Percentiles rank a stretch among this genome's conserved stretches.
phyloP scores from a whole-genome alignment of 257 asterid species.

The Primulina huaijiensis region DNA sequence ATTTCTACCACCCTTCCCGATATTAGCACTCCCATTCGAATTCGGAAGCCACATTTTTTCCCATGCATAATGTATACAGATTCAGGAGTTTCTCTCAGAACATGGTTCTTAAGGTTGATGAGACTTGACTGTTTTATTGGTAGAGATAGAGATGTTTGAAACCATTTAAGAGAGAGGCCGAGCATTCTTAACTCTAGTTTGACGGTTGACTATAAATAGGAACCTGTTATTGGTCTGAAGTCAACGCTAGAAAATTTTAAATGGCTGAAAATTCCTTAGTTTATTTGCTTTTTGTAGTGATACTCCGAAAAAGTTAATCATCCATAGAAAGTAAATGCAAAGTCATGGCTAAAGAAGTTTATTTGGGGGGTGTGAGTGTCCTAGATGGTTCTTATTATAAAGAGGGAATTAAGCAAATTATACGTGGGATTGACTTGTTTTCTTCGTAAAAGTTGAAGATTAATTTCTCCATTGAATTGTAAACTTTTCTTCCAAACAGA shows the following conservation, averaged over 20 bases:
- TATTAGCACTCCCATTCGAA: constrained; percentile 20
- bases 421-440: background rate
- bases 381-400: too few relatives aligned
- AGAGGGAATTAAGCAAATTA: too few relatives aligned
- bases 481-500: background rate
- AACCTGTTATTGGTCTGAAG: background rate
- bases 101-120: background rate
- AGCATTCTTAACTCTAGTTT: background rate
- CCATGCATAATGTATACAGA: background rate
- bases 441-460: background rate
- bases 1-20: constrained; percentile 37
- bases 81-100: background rate
- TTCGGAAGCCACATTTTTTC: constrained; percentile 57
- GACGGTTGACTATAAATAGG: background rate
- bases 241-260: too few relatives aligned
- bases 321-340: too few relatives aligned
- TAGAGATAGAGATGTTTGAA: background rate
- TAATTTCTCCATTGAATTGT: too few relatives aligned
- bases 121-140: background rate
- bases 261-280: too few relatives aligned
- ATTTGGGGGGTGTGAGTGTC: too few relatives aligned
- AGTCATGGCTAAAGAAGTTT: too few relatives aligned
- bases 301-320: too few relatives aligned
- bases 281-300: too few relatives aligned
- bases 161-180: background rate